Conservation (phyloP, 306 rosid genomes). For the Lotus japonicus region DNA sequence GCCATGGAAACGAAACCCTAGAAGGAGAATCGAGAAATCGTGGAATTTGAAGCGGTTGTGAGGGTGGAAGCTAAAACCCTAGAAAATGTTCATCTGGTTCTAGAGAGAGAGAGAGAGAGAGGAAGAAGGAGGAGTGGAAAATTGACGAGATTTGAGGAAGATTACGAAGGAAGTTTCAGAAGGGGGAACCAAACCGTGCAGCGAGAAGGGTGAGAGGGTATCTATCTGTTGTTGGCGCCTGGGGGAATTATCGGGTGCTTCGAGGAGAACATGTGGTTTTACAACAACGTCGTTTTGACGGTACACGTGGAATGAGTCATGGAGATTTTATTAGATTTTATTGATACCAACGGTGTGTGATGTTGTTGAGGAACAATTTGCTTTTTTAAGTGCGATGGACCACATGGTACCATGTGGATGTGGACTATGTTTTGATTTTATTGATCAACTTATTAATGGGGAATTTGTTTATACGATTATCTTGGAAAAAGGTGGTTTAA, state of each 20-base stretch:
- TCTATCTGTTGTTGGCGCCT: constrained; percentile 11
- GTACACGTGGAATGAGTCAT: neutral
- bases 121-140: neutral
- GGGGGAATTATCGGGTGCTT: constrained; percentile 8
- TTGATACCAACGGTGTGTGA: neutral
- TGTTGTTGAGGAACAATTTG: neutral
- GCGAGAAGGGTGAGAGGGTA: neutral
- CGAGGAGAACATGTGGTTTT: neutral
- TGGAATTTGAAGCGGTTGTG: neutral
- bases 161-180: constrained; percentile 3
- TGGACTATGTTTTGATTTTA: neutral
- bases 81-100: neutral
- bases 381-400: constrained; percentile 8
- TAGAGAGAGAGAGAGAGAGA: neutral
- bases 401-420: neutral
- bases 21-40: neutral
- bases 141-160: constrained; percentile 12
- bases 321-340: neutral
- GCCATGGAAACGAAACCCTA: constrained; percentile 45
- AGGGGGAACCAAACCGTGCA: neutral
- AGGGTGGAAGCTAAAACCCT: constrained; percentile 21
- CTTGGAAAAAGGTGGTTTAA: no score
- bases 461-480: neutral
- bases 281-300: neutral
- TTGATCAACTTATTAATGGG: no score